Evolutionary conservation across 2,329 filamentous ascomycete genomes (phyloP), one percentile per base, ranked within the genome.

Genomic region (Aspergillus ibericus): DNA sequence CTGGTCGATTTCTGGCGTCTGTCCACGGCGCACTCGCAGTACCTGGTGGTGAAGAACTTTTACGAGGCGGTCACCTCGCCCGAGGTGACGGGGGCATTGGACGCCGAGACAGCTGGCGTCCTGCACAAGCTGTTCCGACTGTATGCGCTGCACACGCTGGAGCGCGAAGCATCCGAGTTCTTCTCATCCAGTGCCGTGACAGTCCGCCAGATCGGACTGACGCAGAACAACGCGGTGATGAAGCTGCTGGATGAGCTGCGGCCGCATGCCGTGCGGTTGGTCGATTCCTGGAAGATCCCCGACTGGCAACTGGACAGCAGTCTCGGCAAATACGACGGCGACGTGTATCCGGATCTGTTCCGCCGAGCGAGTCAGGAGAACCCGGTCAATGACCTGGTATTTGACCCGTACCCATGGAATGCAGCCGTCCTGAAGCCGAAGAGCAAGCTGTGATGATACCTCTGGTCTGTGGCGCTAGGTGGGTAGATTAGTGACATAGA

Each of bases 261-360:
- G 5, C 90, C 89, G 3, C 89, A 92, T 69, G 88, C 89, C 0
- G 81, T 92, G 13, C 75, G 84, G 10, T 77, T 92, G 10, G 89
- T 91, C 0, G 89, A 92, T 68, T 80, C 87, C 0, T 92, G 89
- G 90, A 84, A 85, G 60, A 90, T 92, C 75, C 86, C 89, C 1
- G 89, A 92, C 70, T 92, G 88, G 88, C 87, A 90, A 66, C 81
- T 92, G 2, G 89, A 92, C 70, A 88, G 84, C 66, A 86, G 84
- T 58, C 73, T 92, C 38, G 89, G 90, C 1, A 80, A 88, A 1
- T 84, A 83, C 44, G 89, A 92, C 60, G 89, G 90, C 18, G 87
- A 88, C 67, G 89, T 92, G 1, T 92, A 92, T 66, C 87, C 90
- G 72, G 89, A 92, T 66, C 81, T 92, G 79, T 92, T 92, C 76